These are phyloP conservation scores for Ceratocystis destructans DNA, from an alignment of 2,329 filamentous ascomycete genomes.

Conservation along the genomic window DNA sequence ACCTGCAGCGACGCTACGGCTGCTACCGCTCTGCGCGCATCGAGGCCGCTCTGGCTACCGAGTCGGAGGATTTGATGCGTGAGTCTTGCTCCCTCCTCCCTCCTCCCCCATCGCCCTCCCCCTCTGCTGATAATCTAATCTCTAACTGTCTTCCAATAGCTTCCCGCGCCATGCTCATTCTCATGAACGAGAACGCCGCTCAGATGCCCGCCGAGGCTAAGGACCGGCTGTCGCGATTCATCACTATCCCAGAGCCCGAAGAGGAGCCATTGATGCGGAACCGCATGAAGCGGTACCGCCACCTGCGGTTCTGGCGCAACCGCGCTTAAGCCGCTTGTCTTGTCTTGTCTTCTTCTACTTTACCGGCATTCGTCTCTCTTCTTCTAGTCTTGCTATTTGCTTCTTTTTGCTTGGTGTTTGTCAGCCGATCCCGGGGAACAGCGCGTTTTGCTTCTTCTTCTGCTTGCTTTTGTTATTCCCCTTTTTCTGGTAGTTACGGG, in stretches of 20 bases:
- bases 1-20: slow-evolving; percentile 33
- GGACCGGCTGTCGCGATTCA: slow-evolving; percentile 20
- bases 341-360: not conserved
- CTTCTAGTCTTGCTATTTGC: not conserved
- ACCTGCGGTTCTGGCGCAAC: slow-evolving; percentile 22
- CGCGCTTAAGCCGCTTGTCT: not conserved
- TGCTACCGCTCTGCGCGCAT: slow-evolving; percentile 39
- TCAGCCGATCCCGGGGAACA: not conserved
- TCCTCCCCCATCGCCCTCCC: no score
- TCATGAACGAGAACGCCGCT: slow-evolving; percentile 23
- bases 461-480: not conserved
- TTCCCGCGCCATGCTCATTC: slow-evolving; percentile 21
- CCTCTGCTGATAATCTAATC: not conserved
- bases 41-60: slow-evolving; percentile 32
- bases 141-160: slow-evolving; percentile 15
- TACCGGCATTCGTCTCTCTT: slow-evolving; percentile 1
- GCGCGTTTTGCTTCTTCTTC: slow-evolving; percentile 1
- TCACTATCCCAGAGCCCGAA: slow-evolving; percentile 20
- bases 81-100: slow-evolving; percentile 22
- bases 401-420: not conserved
- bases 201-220: slow-evolving; percentile 22
- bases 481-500: not conserved
- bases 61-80: slow-evolving; percentile 34
- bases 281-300: slow-evolving; percentile 20
- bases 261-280: slow-evolving; percentile 5